Conservation (phyloP, 1,139 yeast species). For the Scheffersomyces segobiensis region DNA sequence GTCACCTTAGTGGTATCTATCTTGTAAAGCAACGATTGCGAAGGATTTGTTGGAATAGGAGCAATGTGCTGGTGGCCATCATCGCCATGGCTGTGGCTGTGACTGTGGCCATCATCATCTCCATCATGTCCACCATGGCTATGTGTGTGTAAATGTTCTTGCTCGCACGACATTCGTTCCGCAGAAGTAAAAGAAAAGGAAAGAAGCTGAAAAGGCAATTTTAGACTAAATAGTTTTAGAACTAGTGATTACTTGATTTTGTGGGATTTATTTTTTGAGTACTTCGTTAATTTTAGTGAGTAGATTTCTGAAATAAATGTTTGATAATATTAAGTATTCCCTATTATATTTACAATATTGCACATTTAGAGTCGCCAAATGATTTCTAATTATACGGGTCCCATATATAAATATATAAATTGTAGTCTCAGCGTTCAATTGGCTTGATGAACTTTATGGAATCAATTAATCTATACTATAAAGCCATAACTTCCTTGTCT, state of each 20-base stretch:
- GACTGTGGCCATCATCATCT: slow-evolving; percentile 16
- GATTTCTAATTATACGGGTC: too few relatives aligned
- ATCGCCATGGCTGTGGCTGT: slow-evolving; percentile 16
- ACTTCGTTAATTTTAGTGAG: background rate
- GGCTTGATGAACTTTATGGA: background rate
- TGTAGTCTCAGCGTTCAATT: too few relatives aligned
- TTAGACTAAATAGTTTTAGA: background rate
- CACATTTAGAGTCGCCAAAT: too few relatives aligned
- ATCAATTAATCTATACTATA: background rate
- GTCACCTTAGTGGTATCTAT: slow-evolving; percentile 63
- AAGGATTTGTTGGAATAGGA: slow-evolving; percentile 69
- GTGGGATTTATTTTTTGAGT: background rate
- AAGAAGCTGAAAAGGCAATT: background rate
- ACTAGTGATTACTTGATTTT: too few relatives aligned
- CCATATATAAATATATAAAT: too few relatives aligned
- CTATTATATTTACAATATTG: too few relatives aligned
- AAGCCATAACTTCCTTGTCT: background rate
- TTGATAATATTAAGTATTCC: too few relatives aligned
- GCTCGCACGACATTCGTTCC: slow-evolving; percentile 39
- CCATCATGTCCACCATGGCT: slow-evolving; percentile 15
- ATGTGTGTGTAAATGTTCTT: slow-evolving; percentile 31
- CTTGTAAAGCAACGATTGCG: slow-evolving; percentile 66
- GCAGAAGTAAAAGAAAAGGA: background rate
- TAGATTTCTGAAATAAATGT: background rate
- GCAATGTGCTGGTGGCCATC: slow-evolving; percentile 41